Percentiles rank a stretch among this genome's conserved stretches.
Evolutionary conservation across 2,329 filamentous ascomycete species (phyloP).

Genomic region (Pseudocercospora fuligena): DNA sequence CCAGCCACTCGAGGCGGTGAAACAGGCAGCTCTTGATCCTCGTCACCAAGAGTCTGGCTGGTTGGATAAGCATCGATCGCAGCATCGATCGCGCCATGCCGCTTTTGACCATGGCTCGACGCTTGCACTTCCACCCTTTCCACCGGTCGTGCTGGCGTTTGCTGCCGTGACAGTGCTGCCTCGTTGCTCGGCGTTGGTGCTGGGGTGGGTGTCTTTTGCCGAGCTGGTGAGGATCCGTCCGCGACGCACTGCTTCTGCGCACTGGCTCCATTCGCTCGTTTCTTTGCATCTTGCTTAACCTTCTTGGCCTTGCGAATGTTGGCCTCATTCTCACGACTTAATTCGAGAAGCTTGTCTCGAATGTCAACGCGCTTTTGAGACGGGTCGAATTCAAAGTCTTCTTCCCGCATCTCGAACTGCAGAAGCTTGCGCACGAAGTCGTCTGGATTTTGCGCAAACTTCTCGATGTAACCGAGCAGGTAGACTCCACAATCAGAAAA

Average conservation of each 20-base stretch:
- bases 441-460: constrained; percentile 78
- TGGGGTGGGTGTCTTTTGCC: not conserved
- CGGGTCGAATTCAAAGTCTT: constrained; percentile 62
- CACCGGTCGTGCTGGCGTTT: not conserved
- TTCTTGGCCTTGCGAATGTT: constrained; percentile 42
- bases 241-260: not conserved
- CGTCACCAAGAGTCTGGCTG: constrained; percentile 1
- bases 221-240: not conserved
- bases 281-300: constrained; percentile 15
- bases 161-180: not conserved
- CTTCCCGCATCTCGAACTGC: constrained; percentile 62
- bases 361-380: constrained; percentile 67
- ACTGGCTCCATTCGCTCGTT: not conserved
- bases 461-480: constrained; percentile 79
- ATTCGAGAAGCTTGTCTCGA: constrained; percentile 66
- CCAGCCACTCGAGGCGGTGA: not conserved
- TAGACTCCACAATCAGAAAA: constrained; percentile 89
- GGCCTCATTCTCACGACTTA: constrained; percentile 64
- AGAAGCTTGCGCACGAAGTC: constrained; percentile 71
- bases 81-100: not conserved
- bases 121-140: not conserved
- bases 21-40: not conserved
- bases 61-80: not conserved
- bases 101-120: too few species aligned
- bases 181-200: not conserved